Percentiles rank a stretch among this genome's conserved stretches.
phyloP scores from a whole-genome alignment of 768 basidiomycete species.

The Pluteus cervinus region DNA sequence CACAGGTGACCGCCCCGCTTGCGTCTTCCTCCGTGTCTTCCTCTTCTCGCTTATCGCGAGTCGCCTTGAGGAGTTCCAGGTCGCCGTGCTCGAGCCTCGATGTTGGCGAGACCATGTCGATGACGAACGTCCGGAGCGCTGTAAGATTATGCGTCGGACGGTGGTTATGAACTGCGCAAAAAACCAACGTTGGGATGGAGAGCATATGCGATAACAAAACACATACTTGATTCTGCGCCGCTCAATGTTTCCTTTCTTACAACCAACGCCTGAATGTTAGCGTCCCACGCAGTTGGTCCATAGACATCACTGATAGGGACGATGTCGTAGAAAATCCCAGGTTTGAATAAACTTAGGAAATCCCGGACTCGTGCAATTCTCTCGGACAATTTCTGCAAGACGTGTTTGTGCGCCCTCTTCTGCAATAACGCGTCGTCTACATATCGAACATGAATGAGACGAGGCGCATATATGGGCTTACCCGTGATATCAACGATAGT shows the following conservation, averaged over 20 bases:
- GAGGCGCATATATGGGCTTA: constrained; percentile 20
- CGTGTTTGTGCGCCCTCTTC: constrained; percentile 63
- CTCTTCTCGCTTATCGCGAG: too few species aligned
- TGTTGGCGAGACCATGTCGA: constrained; percentile 82
- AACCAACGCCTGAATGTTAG: constrained; percentile 86
- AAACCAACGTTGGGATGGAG: too few species aligned
- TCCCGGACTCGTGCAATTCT: constrained; percentile 54
- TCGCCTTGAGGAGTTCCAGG: constrained; percentile 57
- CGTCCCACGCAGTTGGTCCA: constrained; percentile 86
- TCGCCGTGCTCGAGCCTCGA: constrained; percentile 62
- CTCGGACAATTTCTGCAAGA: constrained; percentile 54
- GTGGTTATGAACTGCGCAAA: constrained; percentile 55
- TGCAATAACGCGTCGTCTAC: constrained; percentile 64
- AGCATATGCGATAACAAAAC: too few species aligned
- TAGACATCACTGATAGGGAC: constrained; percentile 80
- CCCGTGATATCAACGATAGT: constrained; percentile 89
- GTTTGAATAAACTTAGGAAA: constrained; percentile 70
- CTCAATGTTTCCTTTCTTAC: constrained; percentile 83
- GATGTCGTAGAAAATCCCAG: constrained; percentile 57
- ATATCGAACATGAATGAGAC: too few species aligned
- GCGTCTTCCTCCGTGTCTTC: constrained; percentile 93
- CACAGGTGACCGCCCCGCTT: too few species aligned
- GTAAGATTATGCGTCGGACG: constrained; percentile 53
- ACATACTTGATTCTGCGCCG: constrained; percentile 72
- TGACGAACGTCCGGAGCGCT: constrained; percentile 62